Percentiles rank a stretch among this genome's conserved stretches.
Evolutionary conservation across 1,284 basidiomycete genomes (phyloP).

Genomic region (Fomes fomentarius): DNA sequence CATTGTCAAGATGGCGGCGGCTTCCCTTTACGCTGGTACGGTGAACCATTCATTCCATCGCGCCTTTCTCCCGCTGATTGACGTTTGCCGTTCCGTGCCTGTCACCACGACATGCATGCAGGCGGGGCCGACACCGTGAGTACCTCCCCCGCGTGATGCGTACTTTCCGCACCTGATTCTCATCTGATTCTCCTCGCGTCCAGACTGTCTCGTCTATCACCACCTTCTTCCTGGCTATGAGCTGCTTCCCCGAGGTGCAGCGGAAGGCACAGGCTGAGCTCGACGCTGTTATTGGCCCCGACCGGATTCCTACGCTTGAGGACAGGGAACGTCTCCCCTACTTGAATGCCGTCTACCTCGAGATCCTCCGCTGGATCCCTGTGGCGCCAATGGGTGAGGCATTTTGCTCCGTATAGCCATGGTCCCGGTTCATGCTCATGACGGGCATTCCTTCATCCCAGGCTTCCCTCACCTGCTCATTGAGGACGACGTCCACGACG

Average conservation of each 20-base stretch:
- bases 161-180: not conserved
- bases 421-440: not conserved
- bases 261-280: slow-evolving; percentile 35
- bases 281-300: slow-evolving; percentile 30
- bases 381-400: slow-evolving; percentile 30
- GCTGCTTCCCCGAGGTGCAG: slow-evolving; percentile 34
- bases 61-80: too few species aligned
- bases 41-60: too few species aligned
- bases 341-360: slow-evolving; percentile 32
- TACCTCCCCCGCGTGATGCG: not conserved
- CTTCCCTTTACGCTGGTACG: slow-evolving; percentile 34
- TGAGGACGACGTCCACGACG: slow-evolving; percentile 33
- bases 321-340: slow-evolving; percentile 34
- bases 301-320: slow-evolving; percentile 29
- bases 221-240: slow-evolving; percentile 35
- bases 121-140: slow-evolving; percentile 34
- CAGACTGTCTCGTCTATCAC: slow-evolving; percentile 33
- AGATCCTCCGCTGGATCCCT: slow-evolving; percentile 34
- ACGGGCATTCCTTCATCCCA: not conserved
- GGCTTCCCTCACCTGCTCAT: slow-evolving; percentile 30
- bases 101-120: slow-evolving; percentile 1
- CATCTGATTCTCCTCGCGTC: not conserved
- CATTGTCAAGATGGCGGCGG: slow-evolving; percentile 32
- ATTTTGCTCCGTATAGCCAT: not conserved
- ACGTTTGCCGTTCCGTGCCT: too few species aligned